phyloP scores from a whole-genome alignment of 805 yeast genomes.

The Starmerella roubikii region DNA sequence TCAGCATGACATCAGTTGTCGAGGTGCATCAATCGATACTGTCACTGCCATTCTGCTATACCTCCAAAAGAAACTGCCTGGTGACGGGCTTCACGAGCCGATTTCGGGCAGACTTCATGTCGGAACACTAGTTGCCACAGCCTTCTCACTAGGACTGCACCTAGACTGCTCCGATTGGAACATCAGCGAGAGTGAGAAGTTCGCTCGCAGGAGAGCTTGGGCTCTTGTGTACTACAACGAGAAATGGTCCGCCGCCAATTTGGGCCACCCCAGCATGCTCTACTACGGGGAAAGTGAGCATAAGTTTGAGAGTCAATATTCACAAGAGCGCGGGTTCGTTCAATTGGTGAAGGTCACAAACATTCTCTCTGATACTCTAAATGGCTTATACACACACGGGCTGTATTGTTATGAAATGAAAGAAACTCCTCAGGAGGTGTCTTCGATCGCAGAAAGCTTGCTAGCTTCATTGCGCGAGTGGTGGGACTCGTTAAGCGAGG shows the following conservation, averaged over 20 bases:
- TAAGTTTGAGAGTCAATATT: constrained; percentile 14
- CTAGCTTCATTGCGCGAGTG: constrained; percentile 19
- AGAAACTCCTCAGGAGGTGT: constrained; percentile 6
- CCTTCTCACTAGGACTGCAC: constrained; percentile 26
- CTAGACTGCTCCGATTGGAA: constrained; percentile 27
- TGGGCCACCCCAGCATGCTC: constrained; percentile 25
- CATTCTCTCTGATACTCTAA: constrained; percentile 21
- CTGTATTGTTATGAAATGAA: no score
- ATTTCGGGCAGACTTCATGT: constrained; percentile 19
- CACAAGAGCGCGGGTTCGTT: constrained; percentile 23
- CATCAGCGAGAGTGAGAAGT: constrained; percentile 24
- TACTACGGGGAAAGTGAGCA: not conserved
- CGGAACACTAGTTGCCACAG: constrained; percentile 23
- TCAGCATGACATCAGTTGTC: constrained; percentile 22
- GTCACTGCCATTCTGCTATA: constrained; percentile 25
- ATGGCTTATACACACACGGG: constrained; percentile 18
- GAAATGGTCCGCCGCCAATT: constrained; percentile 26
- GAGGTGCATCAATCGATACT: constrained; percentile 23
- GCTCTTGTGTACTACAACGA: constrained; percentile 27
- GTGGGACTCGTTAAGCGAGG: constrained; percentile 21
- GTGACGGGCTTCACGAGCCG: constrained; percentile 25
- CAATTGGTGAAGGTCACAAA: constrained; percentile 20
- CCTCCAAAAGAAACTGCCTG: constrained; percentile 23
- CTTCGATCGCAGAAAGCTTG: constrained; percentile 7
- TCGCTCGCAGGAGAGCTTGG: constrained; percentile 26